Conservation (phyloP, 805 yeast genomes). For the Myxozyma udenii region DNA sequence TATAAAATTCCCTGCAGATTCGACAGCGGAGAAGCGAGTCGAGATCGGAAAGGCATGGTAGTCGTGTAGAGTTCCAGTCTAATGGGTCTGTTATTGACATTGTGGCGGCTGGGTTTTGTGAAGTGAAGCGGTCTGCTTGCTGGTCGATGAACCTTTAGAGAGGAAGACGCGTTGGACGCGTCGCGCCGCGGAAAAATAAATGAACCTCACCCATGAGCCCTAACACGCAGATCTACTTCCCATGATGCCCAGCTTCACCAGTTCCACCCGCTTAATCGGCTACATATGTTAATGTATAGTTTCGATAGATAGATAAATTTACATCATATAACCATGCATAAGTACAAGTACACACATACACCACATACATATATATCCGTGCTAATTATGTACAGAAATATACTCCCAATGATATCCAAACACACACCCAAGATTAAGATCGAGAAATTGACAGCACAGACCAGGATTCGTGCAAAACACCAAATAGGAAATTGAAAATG, state of each 20-base stretch:
- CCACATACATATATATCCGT: not conserved
- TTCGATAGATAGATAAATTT: too few species aligned
- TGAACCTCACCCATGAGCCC: not conserved
- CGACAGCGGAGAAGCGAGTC: constrained; percentile 78
- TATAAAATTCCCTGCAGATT: constrained; percentile 78
- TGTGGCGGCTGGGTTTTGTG: not conserved
- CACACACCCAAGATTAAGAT: constrained; percentile 1
- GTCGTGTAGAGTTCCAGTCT: constrained; percentile 58
- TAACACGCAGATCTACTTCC: too few species aligned
- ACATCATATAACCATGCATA: too few species aligned
- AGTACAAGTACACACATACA: constrained; percentile 3
- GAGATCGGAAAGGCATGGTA: constrained; percentile 57
- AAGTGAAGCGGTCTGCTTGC: too few species aligned
- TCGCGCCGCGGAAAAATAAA: not conserved
- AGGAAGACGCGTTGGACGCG: not conserved
- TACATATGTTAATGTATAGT: too few species aligned
- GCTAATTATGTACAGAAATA: too few species aligned
- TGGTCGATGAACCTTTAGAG: too few species aligned
- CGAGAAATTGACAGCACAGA: constrained; percentile 3
- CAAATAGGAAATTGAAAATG: too few species aligned
- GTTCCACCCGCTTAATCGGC: too few species aligned
- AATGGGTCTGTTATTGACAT: constrained; percentile 72
- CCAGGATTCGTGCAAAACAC: too few species aligned
- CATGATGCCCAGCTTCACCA: too few species aligned
- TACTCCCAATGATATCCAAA: too few species aligned